Base-by-base conservation (phyloP, 2,329 filamentous ascomycete species). In the Lecanicillium sp. region DNA sequence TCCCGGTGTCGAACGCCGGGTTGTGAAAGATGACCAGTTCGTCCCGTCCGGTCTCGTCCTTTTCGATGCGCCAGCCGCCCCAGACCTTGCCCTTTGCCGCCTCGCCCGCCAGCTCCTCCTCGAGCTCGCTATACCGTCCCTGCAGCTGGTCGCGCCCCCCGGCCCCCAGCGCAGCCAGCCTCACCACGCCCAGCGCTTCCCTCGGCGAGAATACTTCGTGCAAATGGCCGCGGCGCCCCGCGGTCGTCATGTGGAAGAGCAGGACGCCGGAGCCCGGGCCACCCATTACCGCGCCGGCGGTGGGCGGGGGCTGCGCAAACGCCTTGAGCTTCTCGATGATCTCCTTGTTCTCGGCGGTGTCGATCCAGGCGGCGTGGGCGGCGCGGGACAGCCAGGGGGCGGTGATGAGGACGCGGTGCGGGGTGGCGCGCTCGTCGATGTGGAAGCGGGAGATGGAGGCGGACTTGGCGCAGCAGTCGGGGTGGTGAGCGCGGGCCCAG, bases 301-400 rank as follows among this genome's bases (percentile, higher is more conserved):
- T 71, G 61, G 45, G 65, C 63, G 3, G 52, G 47, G 17, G 49
- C 52, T 11, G 74, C 53, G 20, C 57, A 45, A 67, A 64, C 3
- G 53, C 48, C 20, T 50, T 52, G 10, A 75, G 54, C 20, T 57
- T 55, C 15, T 55, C 58, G 52, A 70, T 67, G 45, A 62, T 56
- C 5, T 51, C 43, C 42, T 62, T 51, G 55, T 75, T 75, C 26
- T 68, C 68, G 3, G 60, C 53, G 43, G 66, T 70, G 37, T 61
- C 58, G 41, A 74, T 66, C 72, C 74, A 77, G 42, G 64, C 53
- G 39, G 50, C 52, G 49, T 76, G 71, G 5, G 64, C 65, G 12
- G 62, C 64, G 17, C 64, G 62, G 0, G 67, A 70, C 47, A 66
- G 61, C 73, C 73, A 75, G 10, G 67, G 63, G 15, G 72, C 68